Evolutionary conservation across 2,329 filamentous ascomycete species (phyloP).

Genomic region (Chalaropsis thielavioides): DNA sequence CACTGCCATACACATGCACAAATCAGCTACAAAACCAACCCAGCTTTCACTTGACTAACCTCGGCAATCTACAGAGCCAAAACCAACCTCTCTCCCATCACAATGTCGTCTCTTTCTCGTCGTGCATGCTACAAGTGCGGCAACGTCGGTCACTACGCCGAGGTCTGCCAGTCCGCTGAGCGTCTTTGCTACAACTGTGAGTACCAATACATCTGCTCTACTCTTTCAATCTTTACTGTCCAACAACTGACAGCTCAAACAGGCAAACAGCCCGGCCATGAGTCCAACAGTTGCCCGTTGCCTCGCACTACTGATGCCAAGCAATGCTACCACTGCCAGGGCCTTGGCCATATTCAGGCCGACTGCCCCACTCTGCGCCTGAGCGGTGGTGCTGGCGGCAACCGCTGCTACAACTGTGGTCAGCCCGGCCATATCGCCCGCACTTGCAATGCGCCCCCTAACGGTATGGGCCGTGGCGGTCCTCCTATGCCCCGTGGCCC

Average conservation of each 20-base stretch:
- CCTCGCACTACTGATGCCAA: conserved; percentile 96
- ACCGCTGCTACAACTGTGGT: conserved; percentile 93
- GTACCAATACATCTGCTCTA: conserved; percentile 24
- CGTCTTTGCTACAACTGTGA: conserved; percentile 99
- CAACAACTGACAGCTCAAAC: conserved; percentile 20
- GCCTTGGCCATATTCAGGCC: conserved; percentile 92
- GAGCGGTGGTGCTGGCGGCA: conserved; percentile 65
- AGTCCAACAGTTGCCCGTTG: conserved; percentile 93
- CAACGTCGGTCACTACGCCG: conserved; percentile 66
- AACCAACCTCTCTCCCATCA: conserved; percentile 4
- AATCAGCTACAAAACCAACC: too few species aligned
- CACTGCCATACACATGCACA: too few species aligned
- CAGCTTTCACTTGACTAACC: background rate
- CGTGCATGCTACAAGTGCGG: conserved; percentile 74
- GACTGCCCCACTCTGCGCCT: conserved; percentile 94
- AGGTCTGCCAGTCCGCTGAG: conserved; percentile 96
- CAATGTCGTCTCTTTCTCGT: conserved; percentile 67
- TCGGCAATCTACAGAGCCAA: background rate
- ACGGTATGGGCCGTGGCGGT: conserved; percentile 51
- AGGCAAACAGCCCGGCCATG: conserved; percentile 86
- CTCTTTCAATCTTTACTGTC: background rate
- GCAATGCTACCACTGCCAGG: conserved; percentile 99
- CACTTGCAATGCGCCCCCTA: conserved; percentile 61
- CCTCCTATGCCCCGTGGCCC: conserved; percentile 53
- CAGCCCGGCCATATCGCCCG: conserved; percentile 86